These are phyloP conservation scores for Colletotrichum tabaci DNA, from an alignment of 2,329 filamentous ascomycete species.

Conservation along the genomic window DNA sequence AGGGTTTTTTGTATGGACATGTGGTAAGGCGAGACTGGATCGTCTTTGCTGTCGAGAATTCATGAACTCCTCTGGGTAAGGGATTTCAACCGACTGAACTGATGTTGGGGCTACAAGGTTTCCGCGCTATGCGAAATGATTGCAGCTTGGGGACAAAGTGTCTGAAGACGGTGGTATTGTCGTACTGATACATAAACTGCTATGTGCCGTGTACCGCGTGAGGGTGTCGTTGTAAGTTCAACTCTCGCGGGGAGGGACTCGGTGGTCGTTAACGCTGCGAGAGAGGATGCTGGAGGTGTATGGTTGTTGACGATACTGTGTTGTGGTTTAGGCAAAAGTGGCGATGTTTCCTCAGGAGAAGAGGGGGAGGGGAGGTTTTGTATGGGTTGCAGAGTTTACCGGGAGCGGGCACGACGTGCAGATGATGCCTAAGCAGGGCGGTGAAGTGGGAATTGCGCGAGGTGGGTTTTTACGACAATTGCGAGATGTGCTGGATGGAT, in stretches of 20 bases:
- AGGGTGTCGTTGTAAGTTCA: slow-evolving; percentile 38
- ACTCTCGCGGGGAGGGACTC: slow-evolving; percentile 39
- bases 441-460: slow-evolving; percentile 16
- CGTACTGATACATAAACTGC: slow-evolving; percentile 99
- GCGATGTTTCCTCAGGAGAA: slow-evolving; percentile 1
- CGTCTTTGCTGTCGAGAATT: slow-evolving; percentile 66
- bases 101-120: slow-evolving; percentile 91
- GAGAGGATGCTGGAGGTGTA: slow-evolving; percentile 27
- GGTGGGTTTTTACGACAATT: slow-evolving; percentile 9
- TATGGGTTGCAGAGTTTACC: slow-evolving; percentile 13
- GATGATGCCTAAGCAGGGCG: slow-evolving; percentile 25
- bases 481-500: slow-evolving; percentile 27
- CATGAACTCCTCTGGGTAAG: slow-evolving; percentile 68
- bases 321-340: slow-evolving; percentile 9
- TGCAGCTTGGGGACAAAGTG: slow-evolving; percentile 96
- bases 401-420: slow-evolving; percentile 18
- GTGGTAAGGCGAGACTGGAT: slow-evolving; percentile 64
- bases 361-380: slow-evolving; percentile 18
- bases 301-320: slow-evolving; percentile 15
- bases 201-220: slow-evolving; percentile 39
- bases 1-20: slow-evolving; percentile 69
- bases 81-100: slow-evolving; percentile 90
- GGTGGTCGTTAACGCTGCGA: slow-evolving; percentile 32
- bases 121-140: slow-evolving; percentile 95
- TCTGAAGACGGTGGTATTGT: slow-evolving; percentile 90